A percentile compares a stretch with the other conserved stretches of the same genome.
These are phyloP conservation scores for Tephrocybe rancida DNA, from an alignment of 768 basidiomycete genomes.

Conservation along the genomic window DNA sequence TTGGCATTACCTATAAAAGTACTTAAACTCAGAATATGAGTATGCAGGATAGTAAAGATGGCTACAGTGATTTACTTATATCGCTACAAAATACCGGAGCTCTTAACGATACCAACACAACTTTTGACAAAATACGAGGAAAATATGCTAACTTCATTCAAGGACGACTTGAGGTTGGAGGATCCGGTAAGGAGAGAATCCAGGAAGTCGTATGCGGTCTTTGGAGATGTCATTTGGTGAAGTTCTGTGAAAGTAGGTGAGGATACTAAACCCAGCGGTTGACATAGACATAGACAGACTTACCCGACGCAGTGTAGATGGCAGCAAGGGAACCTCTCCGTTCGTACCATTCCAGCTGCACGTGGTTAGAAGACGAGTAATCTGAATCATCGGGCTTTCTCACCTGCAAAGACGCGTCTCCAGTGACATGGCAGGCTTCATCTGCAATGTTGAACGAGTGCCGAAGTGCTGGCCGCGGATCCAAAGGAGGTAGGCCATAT, in stretches of 20 bases:
- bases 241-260: constrained; percentile 50
- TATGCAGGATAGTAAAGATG: too few species aligned
- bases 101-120: constrained; percentile 73
- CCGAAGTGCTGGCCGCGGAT: constrained; percentile 59
- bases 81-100: constrained; percentile 51
- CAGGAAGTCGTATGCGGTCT: constrained; percentile 67
- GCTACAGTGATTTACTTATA: not conserved
- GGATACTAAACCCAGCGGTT: not conserved
- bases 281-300: constrained; percentile 7
- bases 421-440: constrained; percentile 63
- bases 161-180: constrained; percentile 40
- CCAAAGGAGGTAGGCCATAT: constrained; percentile 50
- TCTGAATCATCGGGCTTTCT: constrained; percentile 9
- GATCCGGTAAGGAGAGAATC: constrained; percentile 61
- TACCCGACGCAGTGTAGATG: constrained; percentile 74
- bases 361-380: not conserved
- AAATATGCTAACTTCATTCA: constrained; percentile 58
- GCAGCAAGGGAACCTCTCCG: constrained; percentile 65
- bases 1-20: too few species aligned
- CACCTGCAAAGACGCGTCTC: constrained; percentile 62
- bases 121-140: constrained; percentile 65
- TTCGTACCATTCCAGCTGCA: constrained; percentile 73
- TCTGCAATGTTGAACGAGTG: constrained; percentile 69
- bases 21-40: too few species aligned
- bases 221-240: constrained; percentile 79